Evolutionary conservation across 2,329 filamentous ascomycete genomes (phyloP).

Genomic region (Akanthomyces uredinophilus): DNA sequence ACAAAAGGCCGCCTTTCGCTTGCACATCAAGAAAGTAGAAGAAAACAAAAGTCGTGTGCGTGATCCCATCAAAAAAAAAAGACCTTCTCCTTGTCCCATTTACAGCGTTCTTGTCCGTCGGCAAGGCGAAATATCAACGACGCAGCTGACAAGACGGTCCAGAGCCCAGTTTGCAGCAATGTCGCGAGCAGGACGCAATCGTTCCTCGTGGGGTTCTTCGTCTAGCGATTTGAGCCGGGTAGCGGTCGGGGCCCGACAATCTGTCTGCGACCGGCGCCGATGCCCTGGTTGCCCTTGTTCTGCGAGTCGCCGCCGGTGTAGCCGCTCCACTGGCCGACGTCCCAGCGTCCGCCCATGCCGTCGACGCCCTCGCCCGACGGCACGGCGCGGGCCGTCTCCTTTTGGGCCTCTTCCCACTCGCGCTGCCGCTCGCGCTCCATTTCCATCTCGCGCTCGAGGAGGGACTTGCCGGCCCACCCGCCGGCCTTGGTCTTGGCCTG

Average conservation of each 20-base stretch:
- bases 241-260: slow-evolving; percentile 74
- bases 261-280: slow-evolving; percentile 66
- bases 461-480: slow-evolving; percentile 61
- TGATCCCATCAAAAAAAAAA: background rate
- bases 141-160: no score
- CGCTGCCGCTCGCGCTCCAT: slow-evolving; percentile 68
- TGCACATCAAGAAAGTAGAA: background rate
- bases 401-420: slow-evolving; percentile 75
- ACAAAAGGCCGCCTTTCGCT: background rate
- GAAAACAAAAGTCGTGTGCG: background rate
- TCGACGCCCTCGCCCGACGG: slow-evolving; percentile 50
- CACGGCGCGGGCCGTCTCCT: slow-evolving; percentile 50
- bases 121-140: no score
- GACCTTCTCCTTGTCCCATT: background rate
- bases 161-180: no score
- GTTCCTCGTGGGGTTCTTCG: no score
- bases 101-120: background rate
- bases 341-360: slow-evolving; percentile 64
- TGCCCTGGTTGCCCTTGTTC: slow-evolving; percentile 61
- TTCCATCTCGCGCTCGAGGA: slow-evolving; percentile 78
- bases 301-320: slow-evolving; percentile 71
- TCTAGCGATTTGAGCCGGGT: slow-evolving; percentile 34
- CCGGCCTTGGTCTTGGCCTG: slow-evolving; percentile 58
- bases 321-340: slow-evolving; percentile 69
- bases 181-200: no score